Evolutionary conservation across 768 basidiomycete genomes (phyloP).

Genomic region (Phylloporus rhodoxanthus): DNA sequence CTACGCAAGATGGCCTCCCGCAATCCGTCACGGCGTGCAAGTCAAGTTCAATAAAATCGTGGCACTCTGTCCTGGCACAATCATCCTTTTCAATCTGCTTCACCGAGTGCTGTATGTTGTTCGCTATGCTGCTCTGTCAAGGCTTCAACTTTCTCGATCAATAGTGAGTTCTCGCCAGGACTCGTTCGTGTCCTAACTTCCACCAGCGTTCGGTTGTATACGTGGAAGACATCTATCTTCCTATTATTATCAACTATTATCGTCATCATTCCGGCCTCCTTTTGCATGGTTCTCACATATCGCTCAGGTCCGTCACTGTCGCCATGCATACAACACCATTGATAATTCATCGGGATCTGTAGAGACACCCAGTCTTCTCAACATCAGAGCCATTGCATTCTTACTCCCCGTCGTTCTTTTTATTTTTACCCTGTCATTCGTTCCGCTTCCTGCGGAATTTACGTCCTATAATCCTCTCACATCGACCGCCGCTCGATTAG

Average conservation of each 20-base stretch:
- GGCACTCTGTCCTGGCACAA: conserved; percentile 55
- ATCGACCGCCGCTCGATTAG: conserved; percentile 53
- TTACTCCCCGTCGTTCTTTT: conserved; percentile 49
- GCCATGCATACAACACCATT: neutral
- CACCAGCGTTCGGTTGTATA: conserved; percentile 52
- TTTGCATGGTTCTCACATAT: conserved; percentile 52
- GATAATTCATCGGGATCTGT: neutral
- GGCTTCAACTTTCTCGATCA: conserved; percentile 49
- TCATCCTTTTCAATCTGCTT: conserved; percentile 65
- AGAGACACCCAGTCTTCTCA: conserved; percentile 26
- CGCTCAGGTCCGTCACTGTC: conserved; percentile 25
- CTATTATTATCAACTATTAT: conserved; percentile 57
- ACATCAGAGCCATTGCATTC: conserved; percentile 15
- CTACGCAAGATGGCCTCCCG: conserved; percentile 22
- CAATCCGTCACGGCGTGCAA: conserved; percentile 20
- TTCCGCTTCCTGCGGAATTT: conserved; percentile 59
- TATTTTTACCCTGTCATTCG: conserved; percentile 55
- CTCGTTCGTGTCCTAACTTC: conserved; percentile 1
- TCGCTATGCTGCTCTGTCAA: conserved; percentile 69
- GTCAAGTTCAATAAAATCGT: conserved; percentile 20
- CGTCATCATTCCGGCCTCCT: conserved; percentile 59
- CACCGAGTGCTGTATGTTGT: conserved; percentile 68
- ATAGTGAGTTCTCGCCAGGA: conserved; percentile 37
- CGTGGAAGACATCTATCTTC: conserved; percentile 64
- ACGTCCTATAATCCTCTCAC: conserved; percentile 38